Evolutionary conservation across 257 asterid species (phyloP).

Genomic region (Ligustrum vulgare): DNA sequence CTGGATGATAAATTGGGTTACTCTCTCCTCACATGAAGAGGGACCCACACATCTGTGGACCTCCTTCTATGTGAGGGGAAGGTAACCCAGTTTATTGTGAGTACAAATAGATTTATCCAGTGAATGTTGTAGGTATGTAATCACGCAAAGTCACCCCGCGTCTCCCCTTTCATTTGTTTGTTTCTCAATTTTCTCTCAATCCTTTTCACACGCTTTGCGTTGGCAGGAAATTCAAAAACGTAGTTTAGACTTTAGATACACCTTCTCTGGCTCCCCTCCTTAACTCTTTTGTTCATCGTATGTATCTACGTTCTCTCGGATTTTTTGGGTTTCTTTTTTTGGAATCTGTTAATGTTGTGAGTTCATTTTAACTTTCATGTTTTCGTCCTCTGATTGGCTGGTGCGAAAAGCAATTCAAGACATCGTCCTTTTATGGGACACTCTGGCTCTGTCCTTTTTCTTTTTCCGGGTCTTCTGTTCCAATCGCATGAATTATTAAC

Average conservation of each 20-base stretch:
- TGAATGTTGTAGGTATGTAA: too few relatives aligned
- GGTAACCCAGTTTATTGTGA: too few relatives aligned
- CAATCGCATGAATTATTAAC: neutral
- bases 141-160: constrained; percentile 12
- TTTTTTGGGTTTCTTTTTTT: neutral
- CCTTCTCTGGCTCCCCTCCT: neutral
- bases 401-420: constrained; percentile 26
- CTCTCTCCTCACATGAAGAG: too few relatives aligned
- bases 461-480: constrained; percentile 32
- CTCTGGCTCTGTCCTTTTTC: constrained; percentile 14
- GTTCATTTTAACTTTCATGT: constrained; percentile 14
- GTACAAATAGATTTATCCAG: too few relatives aligned
- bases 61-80: too few relatives aligned
- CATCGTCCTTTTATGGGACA: constrained; percentile 26
- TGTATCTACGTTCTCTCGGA: constrained; percentile 4
- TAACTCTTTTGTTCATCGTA: constrained; percentile 13
- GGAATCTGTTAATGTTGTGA: constrained; percentile 19
- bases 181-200: neutral
- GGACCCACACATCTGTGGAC: too few relatives aligned
- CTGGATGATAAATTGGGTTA: too few relatives aligned
- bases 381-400: constrained; percentile 25
- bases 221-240: constrained; percentile 33
- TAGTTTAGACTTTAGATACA: constrained; percentile 27
- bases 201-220: neutral
- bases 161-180: neutral